Evolutionary conservation across 805 yeast genomes (phyloP).

Genomic region (Candida insectalens): DNA sequence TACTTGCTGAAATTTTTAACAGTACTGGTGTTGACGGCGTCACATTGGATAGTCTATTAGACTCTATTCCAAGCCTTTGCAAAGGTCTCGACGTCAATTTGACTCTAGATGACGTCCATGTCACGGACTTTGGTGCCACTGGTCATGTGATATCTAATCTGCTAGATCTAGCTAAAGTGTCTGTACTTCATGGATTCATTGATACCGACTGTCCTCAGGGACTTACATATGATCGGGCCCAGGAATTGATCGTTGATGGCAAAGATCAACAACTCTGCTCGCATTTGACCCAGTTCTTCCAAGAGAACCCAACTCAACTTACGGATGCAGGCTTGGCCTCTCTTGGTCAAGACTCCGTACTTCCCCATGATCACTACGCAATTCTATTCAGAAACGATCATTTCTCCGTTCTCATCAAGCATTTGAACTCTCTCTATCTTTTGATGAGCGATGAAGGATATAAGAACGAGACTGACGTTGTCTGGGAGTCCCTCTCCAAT

Average conservation of each 20-base stretch:
- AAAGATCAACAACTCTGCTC: neutral
- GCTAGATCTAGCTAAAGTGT: conserved; percentile 16
- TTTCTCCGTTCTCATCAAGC: conserved; percentile 61
- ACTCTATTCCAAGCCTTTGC: conserved; percentile 45
- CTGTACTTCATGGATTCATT: conserved; percentile 70
- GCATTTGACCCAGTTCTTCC: conserved; percentile 31
- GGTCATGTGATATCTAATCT: conserved; percentile 13
- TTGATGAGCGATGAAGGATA: conserved; percentile 73
- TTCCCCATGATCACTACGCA: conserved; percentile 41
- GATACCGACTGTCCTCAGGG: conserved; percentile 2
- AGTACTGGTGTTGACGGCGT: no score
- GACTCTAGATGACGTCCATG: neutral
- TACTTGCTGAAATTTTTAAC: conserved; percentile 37
- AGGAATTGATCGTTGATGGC: conserved; percentile 17
- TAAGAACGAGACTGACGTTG: conserved; percentile 34
- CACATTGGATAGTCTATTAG: conserved; percentile 34
- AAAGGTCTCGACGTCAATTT: conserved; percentile 1
- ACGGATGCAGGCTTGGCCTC: conserved; percentile 55
- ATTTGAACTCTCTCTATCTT: conserved; percentile 39
- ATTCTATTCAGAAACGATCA: conserved; percentile 88
- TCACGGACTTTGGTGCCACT: conserved; percentile 4
- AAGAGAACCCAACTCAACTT: conserved; percentile 62
- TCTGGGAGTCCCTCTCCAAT: conserved; percentile 84
- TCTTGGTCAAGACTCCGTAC: conserved; percentile 17
- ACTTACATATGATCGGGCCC: conserved; percentile 17